Base-by-base conservation (phyloP, 2,329 filamentous ascomycete species). In the Pseudopyrenochaeta lycopersici region DNA sequence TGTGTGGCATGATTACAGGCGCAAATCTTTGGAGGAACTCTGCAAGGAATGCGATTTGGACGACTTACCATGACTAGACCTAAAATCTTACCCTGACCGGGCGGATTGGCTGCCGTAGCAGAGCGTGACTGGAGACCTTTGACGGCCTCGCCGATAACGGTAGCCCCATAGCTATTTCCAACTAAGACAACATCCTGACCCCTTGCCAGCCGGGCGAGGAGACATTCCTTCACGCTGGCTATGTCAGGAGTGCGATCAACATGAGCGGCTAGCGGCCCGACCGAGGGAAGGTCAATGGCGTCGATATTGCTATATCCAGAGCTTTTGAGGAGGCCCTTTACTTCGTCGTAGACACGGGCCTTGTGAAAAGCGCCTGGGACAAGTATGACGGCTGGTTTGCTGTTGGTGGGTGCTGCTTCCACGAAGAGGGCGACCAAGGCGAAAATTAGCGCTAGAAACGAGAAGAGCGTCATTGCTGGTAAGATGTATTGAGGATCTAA, bases 111-210 rank as follows among this genome's bases (percentile, higher is more conserved):
- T 9, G 38, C 21, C 17, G 23, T 15, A 27, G 27, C 15, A n/a
- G 39, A 40, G 1, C 20, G n/a, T 10, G 31, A 30, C 18, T 61
- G 47, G 27, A 64, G 52, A 18, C 52, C 59, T 10, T 57, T 56
- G 44, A 70, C 64, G 4, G 68, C 68, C 40, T 70, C 67, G 18
- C 62, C 60, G 18, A 68, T 63, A 11, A 71, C 65, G 7, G 62
- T 66, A 11, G 54, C 64, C 4, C 63, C 68, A 39, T 71, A 73
- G 53, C 67, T 70, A 52, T 70, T 68, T 1, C 64, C 66, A 6
- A 70, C 63, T 1, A 73, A 35, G 9, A 73, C 30, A 7, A 72
- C 56, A 21, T 72, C 60, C 23, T 61, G 49, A 31, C 67, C 64
- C 0, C 32, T 11, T 0, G 46, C 20, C 2, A 71, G 47, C 12